A percentile compares a stretch with the other conserved stretches of the same genome.
Evolutionary conservation across 2,329 filamentous ascomycete genomes (phyloP).

Genomic region (Fusarium sp.): DNA sequence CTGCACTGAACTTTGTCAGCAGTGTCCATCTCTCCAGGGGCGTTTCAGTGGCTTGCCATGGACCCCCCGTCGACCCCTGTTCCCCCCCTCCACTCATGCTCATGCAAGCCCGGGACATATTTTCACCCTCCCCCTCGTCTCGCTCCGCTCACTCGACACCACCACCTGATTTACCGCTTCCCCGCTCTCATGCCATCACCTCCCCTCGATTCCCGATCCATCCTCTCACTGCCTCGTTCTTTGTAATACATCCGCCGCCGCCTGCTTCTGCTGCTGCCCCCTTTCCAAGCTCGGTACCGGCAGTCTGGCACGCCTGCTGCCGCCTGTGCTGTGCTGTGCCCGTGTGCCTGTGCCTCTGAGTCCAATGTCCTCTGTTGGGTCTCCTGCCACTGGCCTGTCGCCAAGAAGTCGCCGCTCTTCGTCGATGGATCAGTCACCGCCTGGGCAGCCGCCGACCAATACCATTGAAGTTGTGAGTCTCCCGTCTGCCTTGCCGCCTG

Average conservation of each 20-base stretch:
- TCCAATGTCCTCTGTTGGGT: background rate
- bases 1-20: background rate
- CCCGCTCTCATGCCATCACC: background rate
- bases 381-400: background rate
- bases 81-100: background rate
- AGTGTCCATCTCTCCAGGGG: background rate
- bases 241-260: background rate
- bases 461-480: conserved; percentile 1
- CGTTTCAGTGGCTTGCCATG: background rate
- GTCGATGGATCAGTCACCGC: background rate
- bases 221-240: background rate
- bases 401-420: background rate
- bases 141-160: background rate
- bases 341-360: background rate
- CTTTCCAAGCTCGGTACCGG: background rate
- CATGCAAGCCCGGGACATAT: background rate
- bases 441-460: background rate
- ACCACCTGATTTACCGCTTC: background rate
- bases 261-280: too few species aligned
- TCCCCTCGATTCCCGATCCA: background rate
- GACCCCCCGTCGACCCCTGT: too few species aligned
- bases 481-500: background rate
- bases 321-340: background rate
- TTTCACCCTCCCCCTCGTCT: background rate
- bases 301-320: background rate